Base-by-base conservation (phyloP, 73 alveolate genomes). In the Paramecium bursaria region DNA sequence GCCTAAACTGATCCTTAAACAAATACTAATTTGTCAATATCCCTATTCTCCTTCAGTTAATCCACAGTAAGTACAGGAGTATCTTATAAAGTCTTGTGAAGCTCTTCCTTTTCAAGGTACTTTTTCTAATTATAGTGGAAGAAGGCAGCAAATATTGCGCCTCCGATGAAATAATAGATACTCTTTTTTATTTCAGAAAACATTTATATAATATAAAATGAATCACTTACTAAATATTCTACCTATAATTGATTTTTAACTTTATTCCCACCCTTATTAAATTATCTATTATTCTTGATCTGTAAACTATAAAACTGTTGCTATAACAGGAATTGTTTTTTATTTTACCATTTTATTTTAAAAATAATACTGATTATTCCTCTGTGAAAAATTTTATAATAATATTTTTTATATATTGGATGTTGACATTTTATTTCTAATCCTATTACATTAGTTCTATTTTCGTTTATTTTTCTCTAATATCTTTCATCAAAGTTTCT, bases 241-340 rank as follows among this genome's bases (percentile, higher is more conserved):
- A 15, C 82, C 50, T 3, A 67, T 15, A 67, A 39, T 39, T 25
- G 82, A 67, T 13, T 67, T 67, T 15, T 21, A 67, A 9, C 44
- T 57, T 2, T 29, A 39, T 14, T 67, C 44, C 60, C 82, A 67
- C 44, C 60, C 60, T 5, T 39, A 15, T 42, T 67, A 44, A 35
- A 67, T 46, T 3, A 17, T 35, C 2, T 44, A 44, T 15, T 15
- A 10, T 42, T 67, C 57, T 39, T 53, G 42, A 25, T 67, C 60
- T 15, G 57, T 67, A 67, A 67, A 67, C 27, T 33, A 14, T 19
- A 67, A 33, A 1, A 60, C 53, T 26, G 79, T 60, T 1, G 54
- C 79, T 21, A 60, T 60, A 4, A 60, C 79, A 30, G 79, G 79
- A 1, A 60, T 60, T 2, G 82, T 39, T 39, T 67, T 67, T 67